phyloP scores from a whole-genome alignment of 2,329 filamentous ascomycete genomes.

The Harringtonia aguacate region DNA sequence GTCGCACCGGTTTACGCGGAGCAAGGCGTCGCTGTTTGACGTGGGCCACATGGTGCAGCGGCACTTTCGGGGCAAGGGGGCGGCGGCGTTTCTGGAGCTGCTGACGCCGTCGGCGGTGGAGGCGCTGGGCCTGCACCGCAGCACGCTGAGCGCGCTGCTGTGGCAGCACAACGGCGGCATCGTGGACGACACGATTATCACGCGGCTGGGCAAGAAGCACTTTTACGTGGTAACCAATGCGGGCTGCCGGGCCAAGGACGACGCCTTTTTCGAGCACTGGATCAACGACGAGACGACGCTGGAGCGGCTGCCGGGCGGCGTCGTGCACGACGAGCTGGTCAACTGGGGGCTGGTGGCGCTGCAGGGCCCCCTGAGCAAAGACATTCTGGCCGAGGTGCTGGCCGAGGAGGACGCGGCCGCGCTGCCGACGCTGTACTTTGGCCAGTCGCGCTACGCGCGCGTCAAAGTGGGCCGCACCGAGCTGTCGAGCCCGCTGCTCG shows the following conservation, averaged over 20 bases:
- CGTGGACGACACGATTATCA: conserved; percentile 88
- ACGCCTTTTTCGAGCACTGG: conserved; percentile 62
- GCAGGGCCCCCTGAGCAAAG: conserved; percentile 70
- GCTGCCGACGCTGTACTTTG: conserved; percentile 69
- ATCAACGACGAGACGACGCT: conserved; percentile 42
- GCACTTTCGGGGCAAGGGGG: conserved; percentile 69
- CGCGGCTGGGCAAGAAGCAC: conserved; percentile 57
- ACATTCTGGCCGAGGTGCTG: conserved; percentile 57
- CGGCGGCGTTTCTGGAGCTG: conserved; percentile 68
- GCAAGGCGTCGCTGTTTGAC: conserved; percentile 85
- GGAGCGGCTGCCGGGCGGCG: conserved; percentile 13
- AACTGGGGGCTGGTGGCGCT: conserved; percentile 75
- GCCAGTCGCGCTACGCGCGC: conserved; percentile 56
- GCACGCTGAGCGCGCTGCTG: conserved; percentile 76
- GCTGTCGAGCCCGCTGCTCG: conserved; percentile 46
- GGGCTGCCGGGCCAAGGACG: conserved; percentile 81
- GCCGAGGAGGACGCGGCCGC: conserved; percentile 37
- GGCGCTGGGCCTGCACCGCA: conserved; percentile 54
- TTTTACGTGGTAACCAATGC: conserved; percentile 97
- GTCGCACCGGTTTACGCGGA: conserved; percentile 82
- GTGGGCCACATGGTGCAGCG: conserved; percentile 97
- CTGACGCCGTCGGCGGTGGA: conserved; percentile 69
- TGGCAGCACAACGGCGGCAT: conserved; percentile 78
- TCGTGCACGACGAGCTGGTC: conserved; percentile 40
- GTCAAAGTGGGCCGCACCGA: conserved; percentile 34